Base-by-base conservation (phyloP, 2,329 filamentous ascomycete species). In the Aureobasidium zeae region DNA sequence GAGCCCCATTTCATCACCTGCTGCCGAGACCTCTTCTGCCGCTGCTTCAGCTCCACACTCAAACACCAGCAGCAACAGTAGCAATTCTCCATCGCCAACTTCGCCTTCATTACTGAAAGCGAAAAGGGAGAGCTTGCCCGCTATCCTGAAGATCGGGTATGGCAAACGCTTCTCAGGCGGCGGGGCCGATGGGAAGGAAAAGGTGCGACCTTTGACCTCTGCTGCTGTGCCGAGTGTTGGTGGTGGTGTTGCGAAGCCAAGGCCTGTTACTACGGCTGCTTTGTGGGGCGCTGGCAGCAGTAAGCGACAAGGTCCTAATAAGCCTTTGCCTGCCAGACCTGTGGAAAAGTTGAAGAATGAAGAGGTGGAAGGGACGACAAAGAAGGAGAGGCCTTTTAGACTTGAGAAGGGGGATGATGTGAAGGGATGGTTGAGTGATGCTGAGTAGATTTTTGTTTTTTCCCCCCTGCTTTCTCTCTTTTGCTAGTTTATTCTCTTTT, bases 331-430 rank as follows among this genome's bases (percentile, higher is more conserved):
- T 24, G 19, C 37, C 7, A 41, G 37, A 41, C 37, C 26, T 8
- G 25, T 41, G 2, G n/a, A n/a, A 9, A 16, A 11, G 11, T n/a
- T 22, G 37, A 13, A 3, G n/a, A n/a, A n/a, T n/a, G n/a, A n/a
- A n/a, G n/a, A n/a, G n/a, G n/a, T n/a, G n/a, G n/a, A n/a, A n/a
- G n/a, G n/a, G n/a, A n/a, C n/a, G n/a, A n/a, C n/a, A n/a, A n/a
- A n/a, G n/a, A 41, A 41, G 37, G 8, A 41, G 5, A 32, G 37
- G 16, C 37, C 37, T 8, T 41, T 41, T 17, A 41, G 37, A 24
- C 32, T 41, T 16, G 37, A 41, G 5, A 15, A 19, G n/a, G 37
- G 37, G 2, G 37, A 32, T 32, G 36, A 39, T 30, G 26, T n/a
- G n/a, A n/a, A n/a, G n/a, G n/a, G n/a, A n/a, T n/a, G n/a, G n/a